Base-by-base conservation (phyloP, 1,284 basidiomycete species). In the Phylloporus gajari region DNA sequence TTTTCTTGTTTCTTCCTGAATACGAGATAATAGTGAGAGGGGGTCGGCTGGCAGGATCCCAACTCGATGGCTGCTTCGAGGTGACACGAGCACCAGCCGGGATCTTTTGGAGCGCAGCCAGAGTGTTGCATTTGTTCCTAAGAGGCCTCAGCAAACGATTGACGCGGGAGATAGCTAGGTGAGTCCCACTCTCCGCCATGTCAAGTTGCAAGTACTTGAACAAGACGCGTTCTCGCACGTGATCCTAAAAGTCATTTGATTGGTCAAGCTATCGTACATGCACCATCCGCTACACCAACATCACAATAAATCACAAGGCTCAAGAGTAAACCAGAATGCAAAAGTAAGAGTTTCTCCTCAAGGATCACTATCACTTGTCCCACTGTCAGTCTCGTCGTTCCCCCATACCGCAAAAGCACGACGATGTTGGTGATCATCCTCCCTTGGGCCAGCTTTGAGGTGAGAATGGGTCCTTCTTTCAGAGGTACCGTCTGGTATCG, bases 301-400 rank as follows among this genome's bases (percentile, higher is more conserved):
- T 42, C 70, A 65, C 67, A 40, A 38, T 27, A 19, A 13, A 42
- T 42, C 40, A 8, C 8, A 44, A 46, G 44, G 44, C 23, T 25
- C 25, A 65, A 67, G 67, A 19, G 63, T 35, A 32, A 40, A 65
- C 46, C 44, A 56, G 62, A 71, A 68, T 30, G 48, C 71, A 72
- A 65, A 38, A 23, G 27, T 21, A 48, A 58, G 25, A 42, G 11
- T 23, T 19, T 19, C 58, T 40, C 38, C 12, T 81, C 70, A 82
- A 44, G 46, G 75, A 61, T 94, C 93, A 72, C 87, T 91, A 77
- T 94, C 93, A 74, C 93, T 94, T 27, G 93, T 87, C 76, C 91
- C 92, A 78, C 93, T 94, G 77, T 96, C 95, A 70, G 93, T 95
- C 82, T 96, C 95, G 79, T 96, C 95, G 65, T 94, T 92, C 2